A percentile compares a stretch with the other conserved stretches of the same genome.
Conservation (phyloP, 371 early-diverging fungal species). For the Saksenaea oblongispora region DNA sequence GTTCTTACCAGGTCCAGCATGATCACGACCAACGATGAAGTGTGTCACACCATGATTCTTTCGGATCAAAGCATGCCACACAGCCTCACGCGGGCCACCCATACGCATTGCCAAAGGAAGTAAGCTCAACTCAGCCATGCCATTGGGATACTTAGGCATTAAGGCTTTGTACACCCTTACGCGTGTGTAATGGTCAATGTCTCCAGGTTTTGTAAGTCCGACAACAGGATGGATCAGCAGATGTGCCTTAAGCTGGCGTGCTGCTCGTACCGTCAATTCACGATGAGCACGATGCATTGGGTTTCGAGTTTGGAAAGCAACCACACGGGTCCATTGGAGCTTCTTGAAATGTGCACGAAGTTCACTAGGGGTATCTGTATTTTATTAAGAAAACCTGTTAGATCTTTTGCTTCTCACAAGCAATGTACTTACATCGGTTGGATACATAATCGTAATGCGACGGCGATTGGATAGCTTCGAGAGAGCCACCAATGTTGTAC, state of each 20-base stretch:
- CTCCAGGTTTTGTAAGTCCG: constrained; percentile 92
- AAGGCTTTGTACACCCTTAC: constrained; percentile 93
- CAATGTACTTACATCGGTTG: constrained; percentile 62
- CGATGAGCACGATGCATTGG: constrained; percentile 96
- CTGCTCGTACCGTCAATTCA: constrained; percentile 92
- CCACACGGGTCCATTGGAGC: constrained; percentile 89
- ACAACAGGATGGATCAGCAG: constrained; percentile 92
- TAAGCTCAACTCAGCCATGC: constrained; percentile 87
- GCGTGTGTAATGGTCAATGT: constrained; percentile 93
- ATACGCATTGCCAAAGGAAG: constrained; percentile 94
- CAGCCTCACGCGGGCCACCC: constrained; percentile 93
- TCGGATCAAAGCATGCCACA: constrained; percentile 94
- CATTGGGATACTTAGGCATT: constrained; percentile 86
- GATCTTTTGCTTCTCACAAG: background rate
- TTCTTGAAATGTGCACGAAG: constrained; percentile 84
- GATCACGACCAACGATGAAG: constrained; percentile 93
- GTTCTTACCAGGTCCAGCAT: constrained; percentile 92
- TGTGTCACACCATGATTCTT: constrained; percentile 93
- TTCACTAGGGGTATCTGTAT: constrained; percentile 77
- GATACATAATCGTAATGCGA: constrained; percentile 88
- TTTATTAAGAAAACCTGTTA: background rate
- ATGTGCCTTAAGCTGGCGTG: constrained; percentile 81
- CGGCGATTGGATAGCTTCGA: constrained; percentile 81
- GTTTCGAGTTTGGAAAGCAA: constrained; percentile 95
- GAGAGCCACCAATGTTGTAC: constrained; percentile 76